A percentile compares a stretch with the other conserved stretches of the same genome.
Conservation (phyloP, 1,284 basidiomycete genomes). For the Takashimella koratensis region DNA sequence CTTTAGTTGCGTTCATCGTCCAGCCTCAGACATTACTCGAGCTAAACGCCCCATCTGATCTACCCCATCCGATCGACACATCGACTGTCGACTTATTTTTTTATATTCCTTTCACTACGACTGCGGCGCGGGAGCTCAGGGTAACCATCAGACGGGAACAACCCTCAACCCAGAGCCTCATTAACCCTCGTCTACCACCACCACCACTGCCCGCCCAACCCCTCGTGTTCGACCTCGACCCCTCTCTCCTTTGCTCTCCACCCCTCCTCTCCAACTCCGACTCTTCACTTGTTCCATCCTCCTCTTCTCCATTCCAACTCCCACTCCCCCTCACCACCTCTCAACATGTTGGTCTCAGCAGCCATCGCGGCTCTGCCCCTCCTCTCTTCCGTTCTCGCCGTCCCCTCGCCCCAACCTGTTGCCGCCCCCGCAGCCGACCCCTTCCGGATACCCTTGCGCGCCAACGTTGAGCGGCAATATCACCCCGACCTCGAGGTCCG, state of each 20-base stretch:
- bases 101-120: not conserved
- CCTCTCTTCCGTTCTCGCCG: conserved; percentile 4
- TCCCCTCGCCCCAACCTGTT: conserved; percentile 4
- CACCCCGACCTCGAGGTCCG: conserved; percentile 22
- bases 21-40: not conserved
- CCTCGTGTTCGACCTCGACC: too few relatives aligned
- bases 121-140: too few relatives aligned
- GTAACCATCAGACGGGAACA: too few relatives aligned
- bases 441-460: conserved; percentile 14
- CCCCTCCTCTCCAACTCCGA: not conserved
- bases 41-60: not conserved
- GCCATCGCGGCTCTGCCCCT: conserved; percentile 7
- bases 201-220: too few relatives aligned
- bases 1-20: too few relatives aligned
- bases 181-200: not conserved
- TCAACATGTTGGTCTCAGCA: not conserved
- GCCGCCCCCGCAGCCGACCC: conserved; percentile 1
- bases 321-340: not conserved
- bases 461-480: conserved; percentile 24
- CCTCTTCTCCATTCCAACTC: not conserved
- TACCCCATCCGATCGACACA: not conserved
- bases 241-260: not conserved
- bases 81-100: not conserved
- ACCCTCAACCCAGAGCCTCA: too few relatives aligned
- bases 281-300: not conserved